These are phyloP conservation scores for Aspergillus intermedius DNA, from an alignment of 2,329 filamentous ascomycete species.

Conservation along the genomic window DNA sequence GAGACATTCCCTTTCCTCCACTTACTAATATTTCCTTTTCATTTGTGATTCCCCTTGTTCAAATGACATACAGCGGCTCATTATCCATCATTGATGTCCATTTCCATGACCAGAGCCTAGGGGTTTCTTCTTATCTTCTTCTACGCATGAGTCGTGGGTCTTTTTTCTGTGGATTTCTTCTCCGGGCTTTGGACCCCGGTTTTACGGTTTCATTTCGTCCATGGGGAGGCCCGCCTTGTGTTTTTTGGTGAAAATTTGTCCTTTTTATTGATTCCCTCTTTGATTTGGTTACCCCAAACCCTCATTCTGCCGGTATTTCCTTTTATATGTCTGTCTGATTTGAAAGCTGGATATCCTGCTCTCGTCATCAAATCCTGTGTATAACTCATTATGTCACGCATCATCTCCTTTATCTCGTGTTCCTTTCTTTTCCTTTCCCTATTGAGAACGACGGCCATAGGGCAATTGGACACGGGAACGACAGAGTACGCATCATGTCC, in stretches of 20 bases:
- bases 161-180: slow-evolving; percentile 7
- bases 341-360: slow-evolving; percentile 34
- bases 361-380: slow-evolving; percentile 22
- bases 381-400: slow-evolving; percentile 25
- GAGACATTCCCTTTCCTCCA: slow-evolving; percentile 26
- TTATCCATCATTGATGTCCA: slow-evolving; percentile 21
- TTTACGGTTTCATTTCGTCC: slow-evolving; percentile 1
- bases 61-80: slow-evolving; percentile 23
- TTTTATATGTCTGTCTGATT: slow-evolving; percentile 15
- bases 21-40: slow-evolving; percentile 15
- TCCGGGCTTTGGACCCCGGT: background rate
- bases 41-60: slow-evolving; percentile 14
- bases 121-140: slow-evolving; percentile 12
- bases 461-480: slow-evolving; percentile 21
- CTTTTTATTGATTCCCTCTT: slow-evolving; percentile 11
- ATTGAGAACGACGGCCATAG: slow-evolving; percentile 19
- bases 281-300: slow-evolving; percentile 10
- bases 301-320: slow-evolving; percentile 13
- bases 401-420: slow-evolving; percentile 21
- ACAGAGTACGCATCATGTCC: slow-evolving; percentile 28
- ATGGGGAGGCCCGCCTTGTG: slow-evolving; percentile 10
- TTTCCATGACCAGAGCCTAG: slow-evolving; percentile 18
- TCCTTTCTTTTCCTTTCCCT: background rate
- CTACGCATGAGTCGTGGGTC: slow-evolving; percentile 10
- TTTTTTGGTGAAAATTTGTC: slow-evolving; percentile 8